Conservation (phyloP, 768 basidiomycete species). For the Termitomyces sp. region DNA sequence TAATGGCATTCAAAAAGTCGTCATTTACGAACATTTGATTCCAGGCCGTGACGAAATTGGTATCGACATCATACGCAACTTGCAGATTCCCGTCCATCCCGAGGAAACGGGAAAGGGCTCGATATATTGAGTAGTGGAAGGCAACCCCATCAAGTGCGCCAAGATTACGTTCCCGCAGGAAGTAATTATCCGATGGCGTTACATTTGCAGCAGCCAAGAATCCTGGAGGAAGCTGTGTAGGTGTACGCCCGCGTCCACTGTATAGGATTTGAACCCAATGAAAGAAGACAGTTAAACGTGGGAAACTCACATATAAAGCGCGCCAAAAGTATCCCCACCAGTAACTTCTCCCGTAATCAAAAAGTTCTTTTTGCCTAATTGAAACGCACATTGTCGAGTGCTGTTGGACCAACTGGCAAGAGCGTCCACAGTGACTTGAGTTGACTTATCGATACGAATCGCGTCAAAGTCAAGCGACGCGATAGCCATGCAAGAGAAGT, state of each 20-base stretch:
- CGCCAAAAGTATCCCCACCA: constrained; percentile 86
- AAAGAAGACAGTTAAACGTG: background rate
- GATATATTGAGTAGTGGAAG: constrained; percentile 94
- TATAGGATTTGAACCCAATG: background rate
- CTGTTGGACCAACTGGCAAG: constrained; percentile 69
- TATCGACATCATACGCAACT: constrained; percentile 80
- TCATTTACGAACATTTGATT: constrained; percentile 87
- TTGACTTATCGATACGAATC: constrained; percentile 94
- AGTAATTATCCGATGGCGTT: constrained; percentile 58
- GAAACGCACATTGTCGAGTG: constrained; percentile 69
- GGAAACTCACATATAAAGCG: constrained; percentile 69
- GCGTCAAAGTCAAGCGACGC: constrained; percentile 87
- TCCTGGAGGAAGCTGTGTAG: constrained; percentile 58
- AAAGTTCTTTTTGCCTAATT: constrained; percentile 79
- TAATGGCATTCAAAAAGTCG: constrained; percentile 75
- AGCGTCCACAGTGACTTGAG: constrained; percentile 82
- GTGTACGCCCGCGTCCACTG: constrained; percentile 87
- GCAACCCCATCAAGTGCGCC: constrained; percentile 74
- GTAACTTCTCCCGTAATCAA: constrained; percentile 92
- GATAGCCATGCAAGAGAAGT: constrained; percentile 83
- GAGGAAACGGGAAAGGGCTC: constrained; percentile 77
- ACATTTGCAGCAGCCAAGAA: constrained; percentile 67
- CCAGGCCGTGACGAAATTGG: constrained; percentile 87
- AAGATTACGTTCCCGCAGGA: constrained; percentile 60
- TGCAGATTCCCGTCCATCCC: constrained; percentile 95